Evolutionary conservation across 306 rosid genomes (phyloP).

Genomic region (Prunus kanzakura): DNA sequence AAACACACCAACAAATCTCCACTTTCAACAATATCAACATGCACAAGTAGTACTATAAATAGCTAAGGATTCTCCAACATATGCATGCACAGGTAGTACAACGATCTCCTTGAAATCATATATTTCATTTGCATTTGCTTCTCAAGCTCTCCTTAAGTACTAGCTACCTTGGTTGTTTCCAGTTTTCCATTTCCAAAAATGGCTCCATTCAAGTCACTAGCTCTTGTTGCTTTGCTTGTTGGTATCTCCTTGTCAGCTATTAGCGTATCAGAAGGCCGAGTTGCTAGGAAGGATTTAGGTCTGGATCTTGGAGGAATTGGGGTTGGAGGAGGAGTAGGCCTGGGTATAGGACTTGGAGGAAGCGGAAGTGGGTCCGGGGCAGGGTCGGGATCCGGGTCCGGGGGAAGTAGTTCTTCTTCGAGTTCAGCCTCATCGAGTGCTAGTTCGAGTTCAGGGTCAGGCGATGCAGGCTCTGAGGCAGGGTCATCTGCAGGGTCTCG

Average conservation of each 20-base stretch:
- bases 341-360: constrained; percentile 48
- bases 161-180: background rate
- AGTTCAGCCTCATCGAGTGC: constrained; percentile 19
- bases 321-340: constrained; percentile 49
- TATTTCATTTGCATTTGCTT: background rate
- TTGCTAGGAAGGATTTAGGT: constrained; percentile 59
- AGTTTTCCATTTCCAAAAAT: constrained; percentile 17
- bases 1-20: background rate
- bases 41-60: background rate
- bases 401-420: constrained; percentile 18
- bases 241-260: constrained; percentile 7
- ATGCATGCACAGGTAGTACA: background rate
- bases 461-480: constrained; percentile 40
- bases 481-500: constrained; percentile 41
- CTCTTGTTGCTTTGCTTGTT: constrained; percentile 42
- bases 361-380: constrained; percentile 39
- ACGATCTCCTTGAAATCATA: background rate
- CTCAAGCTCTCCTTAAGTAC: background rate
- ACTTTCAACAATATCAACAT: background rate
- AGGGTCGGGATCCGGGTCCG: constrained; percentile 34
- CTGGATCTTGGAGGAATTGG: constrained; percentile 64
- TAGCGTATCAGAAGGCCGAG: constrained; percentile 42
- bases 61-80: background rate
- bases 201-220: constrained; percentile 34
- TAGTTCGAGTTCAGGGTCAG: constrained; percentile 39